These are phyloP conservation scores for Periconia sp. DNA, from an alignment of 2,329 filamentous ascomycete species.

Conservation along the genomic window DNA sequence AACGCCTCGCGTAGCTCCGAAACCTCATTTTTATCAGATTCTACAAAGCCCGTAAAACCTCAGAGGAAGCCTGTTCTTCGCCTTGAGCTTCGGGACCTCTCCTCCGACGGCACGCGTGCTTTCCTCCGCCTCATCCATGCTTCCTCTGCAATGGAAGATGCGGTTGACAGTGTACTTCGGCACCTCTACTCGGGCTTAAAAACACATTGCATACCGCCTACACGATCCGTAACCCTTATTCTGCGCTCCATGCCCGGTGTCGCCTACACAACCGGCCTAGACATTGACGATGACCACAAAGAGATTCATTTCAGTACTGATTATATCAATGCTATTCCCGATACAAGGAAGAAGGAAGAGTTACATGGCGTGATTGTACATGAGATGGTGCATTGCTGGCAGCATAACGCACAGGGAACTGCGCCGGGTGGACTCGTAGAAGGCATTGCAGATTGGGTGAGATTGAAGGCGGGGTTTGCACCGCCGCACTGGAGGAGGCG, in stretches of 20 bases:
- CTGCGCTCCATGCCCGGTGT: slow-evolving; percentile 82
- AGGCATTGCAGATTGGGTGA: slow-evolving; percentile 91
- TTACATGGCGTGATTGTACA: slow-evolving; percentile 85
- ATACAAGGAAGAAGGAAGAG: slow-evolving; percentile 58
- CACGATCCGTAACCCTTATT: slow-evolving; percentile 84
- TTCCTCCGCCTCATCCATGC: slow-evolving; percentile 74
- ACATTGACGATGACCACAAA: slow-evolving; percentile 85
- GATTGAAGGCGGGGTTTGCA: slow-evolving; percentile 72
- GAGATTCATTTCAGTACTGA: slow-evolving; percentile 86
- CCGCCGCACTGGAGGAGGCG: slow-evolving; percentile 82
- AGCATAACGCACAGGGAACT: slow-evolving; percentile 69
- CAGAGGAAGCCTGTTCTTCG: slow-evolving; percentile 52
- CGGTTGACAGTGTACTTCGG: slow-evolving; percentile 71
- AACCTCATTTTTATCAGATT: not conserved
- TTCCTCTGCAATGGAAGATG: slow-evolving; percentile 64
- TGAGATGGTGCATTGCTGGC: slow-evolving; percentile 94
- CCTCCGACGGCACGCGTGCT: slow-evolving; percentile 63
- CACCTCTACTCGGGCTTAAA: slow-evolving; percentile 66
- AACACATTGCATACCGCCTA: slow-evolving; percentile 59
- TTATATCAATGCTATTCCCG: slow-evolving; percentile 65
- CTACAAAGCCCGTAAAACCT: slow-evolving; percentile 26
- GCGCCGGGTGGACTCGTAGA: slow-evolving; percentile 78
- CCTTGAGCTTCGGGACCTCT: slow-evolving; percentile 57
- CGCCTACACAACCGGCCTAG: slow-evolving; percentile 83
- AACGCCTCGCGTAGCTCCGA: not conserved